Percentiles rank a stretch among this genome's conserved stretches.
These are phyloP conservation scores for Macrotyloma uniflorum DNA, from an alignment of 306 rosid genomes.

Conservation along the genomic window DNA sequence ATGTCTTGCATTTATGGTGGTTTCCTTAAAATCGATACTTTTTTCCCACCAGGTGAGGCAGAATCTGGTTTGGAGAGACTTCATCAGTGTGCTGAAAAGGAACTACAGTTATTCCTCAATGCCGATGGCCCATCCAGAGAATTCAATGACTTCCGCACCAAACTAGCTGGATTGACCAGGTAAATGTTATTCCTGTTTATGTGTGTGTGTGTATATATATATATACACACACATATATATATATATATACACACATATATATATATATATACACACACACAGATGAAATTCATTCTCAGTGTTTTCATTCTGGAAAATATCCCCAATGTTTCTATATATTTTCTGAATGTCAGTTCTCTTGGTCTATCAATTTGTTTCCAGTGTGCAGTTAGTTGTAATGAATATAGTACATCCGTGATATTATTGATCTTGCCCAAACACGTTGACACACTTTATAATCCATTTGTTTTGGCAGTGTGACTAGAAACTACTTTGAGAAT, in stretches of 20 bases:
- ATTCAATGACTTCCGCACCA: conserved; percentile 74
- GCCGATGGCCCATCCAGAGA: conserved; percentile 64
- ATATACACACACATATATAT: too few relatives aligned
- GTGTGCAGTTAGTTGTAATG: conserved; percentile 3
- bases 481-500: conserved; percentile 70
- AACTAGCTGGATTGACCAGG: conserved; percentile 81
- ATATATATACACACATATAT: too few relatives aligned
- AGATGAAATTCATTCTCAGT: background rate
- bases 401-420: background rate
- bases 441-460: conserved; percentile 3
- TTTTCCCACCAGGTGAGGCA: conserved; percentile 63
- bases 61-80: conserved; percentile 87
- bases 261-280: too few relatives aligned
- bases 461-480: conserved; percentile 57
- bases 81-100: conserved; percentile 87
- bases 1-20: conserved; percentile 24
- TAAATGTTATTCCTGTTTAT: conserved; percentile 29
- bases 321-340: background rate
- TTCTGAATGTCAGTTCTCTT: background rate
- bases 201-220: background rate
- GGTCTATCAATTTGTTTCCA: conserved; percentile 6
- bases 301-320: background rate
- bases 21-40: background rate
- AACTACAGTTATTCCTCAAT: conserved; percentile 60
- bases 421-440: background rate